Conservation (phyloP, 148 eudicot genomes). For the Mesembryanthemum crystallinum region DNA sequence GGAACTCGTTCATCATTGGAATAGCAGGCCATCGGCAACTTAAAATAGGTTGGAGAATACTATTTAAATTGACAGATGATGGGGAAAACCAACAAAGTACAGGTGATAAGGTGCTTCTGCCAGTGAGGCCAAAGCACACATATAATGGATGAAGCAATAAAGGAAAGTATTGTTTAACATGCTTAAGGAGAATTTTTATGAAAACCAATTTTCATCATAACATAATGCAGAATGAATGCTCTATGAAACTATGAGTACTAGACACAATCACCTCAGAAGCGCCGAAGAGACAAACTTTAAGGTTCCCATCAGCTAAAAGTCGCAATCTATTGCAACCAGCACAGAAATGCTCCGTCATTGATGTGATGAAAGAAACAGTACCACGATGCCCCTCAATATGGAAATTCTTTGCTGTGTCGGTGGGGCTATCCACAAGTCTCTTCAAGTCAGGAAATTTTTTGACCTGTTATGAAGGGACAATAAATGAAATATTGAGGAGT, state of each 20-base stretch:
- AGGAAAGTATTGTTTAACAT: background rate
- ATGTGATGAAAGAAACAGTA: slow-evolving; percentile 90
- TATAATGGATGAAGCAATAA: background rate
- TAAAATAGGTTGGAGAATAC: background rate
- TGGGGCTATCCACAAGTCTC: slow-evolving; percentile 65
- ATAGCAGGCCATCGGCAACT: no score
- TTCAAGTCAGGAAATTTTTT: slow-evolving; percentile 51
- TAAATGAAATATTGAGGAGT: background rate
- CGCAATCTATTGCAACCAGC: slow-evolving; percentile 90
- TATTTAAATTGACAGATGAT: background rate
- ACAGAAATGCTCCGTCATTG: slow-evolving; percentile 98
- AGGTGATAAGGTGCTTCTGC: background rate
- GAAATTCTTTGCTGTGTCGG: slow-evolving; percentile 93
- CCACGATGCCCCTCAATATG: slow-evolving; percentile 82
- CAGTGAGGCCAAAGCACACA: background rate
- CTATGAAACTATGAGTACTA: background rate
- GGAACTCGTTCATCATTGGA: background rate
- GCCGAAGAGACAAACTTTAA: slow-evolving; percentile 96
- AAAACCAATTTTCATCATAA: background rate
- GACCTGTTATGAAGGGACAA: slow-evolving; percentile 37
- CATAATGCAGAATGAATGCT: background rate
- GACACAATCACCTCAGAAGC: slow-evolving; percentile 70
- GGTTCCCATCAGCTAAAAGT: slow-evolving; percentile 90
- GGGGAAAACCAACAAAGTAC: background rate
- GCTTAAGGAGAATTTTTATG: no score